Evolutionary conservation across 768 basidiomycete species (phyloP), one percentile per base, ranked within the genome.

Genomic region (Cystofilobasidium ferigula): DNA sequence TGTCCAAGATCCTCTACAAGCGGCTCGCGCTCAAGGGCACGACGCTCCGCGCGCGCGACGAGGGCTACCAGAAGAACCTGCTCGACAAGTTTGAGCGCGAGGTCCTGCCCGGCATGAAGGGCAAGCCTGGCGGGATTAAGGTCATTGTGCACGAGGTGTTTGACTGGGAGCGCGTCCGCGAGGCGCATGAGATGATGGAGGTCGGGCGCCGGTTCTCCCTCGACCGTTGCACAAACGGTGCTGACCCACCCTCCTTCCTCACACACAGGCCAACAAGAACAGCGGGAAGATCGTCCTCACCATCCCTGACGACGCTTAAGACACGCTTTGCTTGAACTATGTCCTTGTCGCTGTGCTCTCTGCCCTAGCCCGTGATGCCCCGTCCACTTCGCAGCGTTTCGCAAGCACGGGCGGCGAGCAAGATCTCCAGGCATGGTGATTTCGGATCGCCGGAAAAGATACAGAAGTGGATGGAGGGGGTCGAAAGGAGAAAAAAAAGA

Each of bases 1-100:
- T 95, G 54, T 71, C 71, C 7, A 85, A 84, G 13, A 82, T 95
- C 62, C 78, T 94, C 64, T 84, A 79, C 75, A 97, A 93, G 78
- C 84, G 91, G 22, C 82, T 95, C 59, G 84, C 85, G 30, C 85
- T 97, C 59, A 85, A 90, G 75, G 91, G 92, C 26, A 88, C 89
- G 26, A 94, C 90, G 1, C 78, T 95, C 35, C 84, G 91, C 28
- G 83, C 86, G 35, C 83, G 89, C 53, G 81, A 83, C 30, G 71
- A 79, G n/a, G 78, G 81, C 69, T 95, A 94, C 75, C 90, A 95
- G 75, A 80, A 82, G 4, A 81, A 86, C 26, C 79, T 94, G 6
- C 69, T 79, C 35, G 67, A 71, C n/a, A 57, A 69, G 35, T 73
- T 73, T 57, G 67, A 63, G n/a, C 48, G 66, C 30, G 71, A 72